phyloP scores from a whole-genome alignment of 1,284 basidiomycete species.

The Ceratobasidium sp. region DNA sequence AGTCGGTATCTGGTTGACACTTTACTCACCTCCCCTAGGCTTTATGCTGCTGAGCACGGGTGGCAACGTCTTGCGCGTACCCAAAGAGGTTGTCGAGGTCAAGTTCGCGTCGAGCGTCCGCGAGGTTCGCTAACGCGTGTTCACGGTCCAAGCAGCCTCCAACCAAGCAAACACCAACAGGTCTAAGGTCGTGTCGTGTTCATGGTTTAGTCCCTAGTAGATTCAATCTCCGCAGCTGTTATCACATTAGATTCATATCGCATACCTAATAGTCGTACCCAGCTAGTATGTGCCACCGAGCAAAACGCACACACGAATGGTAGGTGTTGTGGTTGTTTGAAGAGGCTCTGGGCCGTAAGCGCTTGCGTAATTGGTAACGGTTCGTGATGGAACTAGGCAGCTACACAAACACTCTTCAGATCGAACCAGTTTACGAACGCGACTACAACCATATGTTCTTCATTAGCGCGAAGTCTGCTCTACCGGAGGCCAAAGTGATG shows the following conservation, averaged over 20 bases:
- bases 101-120: not conserved
- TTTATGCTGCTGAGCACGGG: not conserved
- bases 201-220: too few species aligned
- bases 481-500: too few species aligned
- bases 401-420: too few species aligned
- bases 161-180: too few species aligned
- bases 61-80: not conserved
- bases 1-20: not conserved
- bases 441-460: too few species aligned
- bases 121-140: not conserved
- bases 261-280: too few species aligned
- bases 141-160: not conserved
- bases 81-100: not conserved
- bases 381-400: not conserved
- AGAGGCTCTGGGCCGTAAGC: not conserved
- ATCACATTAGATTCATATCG: too few species aligned
- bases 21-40: not conserved
- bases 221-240: too few species aligned
- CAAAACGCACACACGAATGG: not conserved
- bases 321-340: not conserved
- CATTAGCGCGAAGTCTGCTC: too few species aligned
- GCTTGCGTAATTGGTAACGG: not conserved
- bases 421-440: too few species aligned
- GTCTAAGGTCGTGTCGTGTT: too few species aligned
- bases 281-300: not conserved